Evolutionary conservation across 2,329 filamentous ascomycete species (phyloP).

Genomic region (Aspergillus candidus): DNA sequence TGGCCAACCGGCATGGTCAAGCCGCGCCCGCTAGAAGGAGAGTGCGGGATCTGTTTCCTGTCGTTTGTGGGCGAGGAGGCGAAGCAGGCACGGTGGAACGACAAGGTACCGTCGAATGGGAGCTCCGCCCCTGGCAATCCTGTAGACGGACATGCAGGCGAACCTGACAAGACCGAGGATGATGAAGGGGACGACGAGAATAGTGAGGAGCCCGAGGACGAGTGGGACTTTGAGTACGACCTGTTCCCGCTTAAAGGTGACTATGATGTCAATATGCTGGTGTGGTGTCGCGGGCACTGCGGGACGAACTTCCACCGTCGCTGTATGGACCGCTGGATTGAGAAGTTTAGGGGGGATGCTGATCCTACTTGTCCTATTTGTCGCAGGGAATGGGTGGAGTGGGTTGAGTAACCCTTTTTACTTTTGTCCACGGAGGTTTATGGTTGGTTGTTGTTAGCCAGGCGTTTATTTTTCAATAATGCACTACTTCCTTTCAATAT

Average conservation of each 20-base stretch:
- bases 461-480: background rate
- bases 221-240: background rate
- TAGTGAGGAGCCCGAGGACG: background rate
- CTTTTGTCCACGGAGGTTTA: no score
- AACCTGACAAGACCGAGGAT: background rate
- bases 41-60: slow-evolving; percentile 7
- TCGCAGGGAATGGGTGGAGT: slow-evolving; percentile 7
- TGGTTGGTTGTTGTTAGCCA: no score
- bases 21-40: slow-evolving; percentile 5
- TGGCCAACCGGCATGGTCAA: background rate
- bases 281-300: slow-evolving; percentile 13
- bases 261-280: slow-evolving; percentile 1
- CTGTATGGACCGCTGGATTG: slow-evolving; percentile 11
- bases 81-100: no score
- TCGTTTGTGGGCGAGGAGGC: no score
- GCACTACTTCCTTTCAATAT: no score
- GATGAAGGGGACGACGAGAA: slow-evolving; percentile 1
- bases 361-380: slow-evolving; percentile 13
- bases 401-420: background rate
- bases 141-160: no score
- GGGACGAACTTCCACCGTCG: slow-evolving; percentile 14
- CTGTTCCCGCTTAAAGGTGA: background rate
- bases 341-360: background rate
- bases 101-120: no score
- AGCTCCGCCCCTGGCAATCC: no score